Conservation (phyloP, 306 rosid genomes). For the Prunus padus region DNA sequence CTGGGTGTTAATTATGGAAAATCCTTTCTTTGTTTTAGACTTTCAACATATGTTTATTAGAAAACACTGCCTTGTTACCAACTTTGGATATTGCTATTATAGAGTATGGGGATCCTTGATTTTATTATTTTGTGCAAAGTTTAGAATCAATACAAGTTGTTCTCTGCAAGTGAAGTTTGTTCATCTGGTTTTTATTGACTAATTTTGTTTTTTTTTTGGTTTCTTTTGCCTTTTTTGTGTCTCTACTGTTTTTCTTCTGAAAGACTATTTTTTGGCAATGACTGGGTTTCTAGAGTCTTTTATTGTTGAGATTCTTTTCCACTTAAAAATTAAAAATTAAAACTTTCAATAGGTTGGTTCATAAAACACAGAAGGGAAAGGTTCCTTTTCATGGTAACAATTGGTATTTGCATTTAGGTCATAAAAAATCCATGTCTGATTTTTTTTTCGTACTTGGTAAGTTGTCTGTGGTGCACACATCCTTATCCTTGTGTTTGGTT, state of each 20-base stretch:
- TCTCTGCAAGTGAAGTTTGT: background rate
- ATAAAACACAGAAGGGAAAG: constrained; percentile 31
- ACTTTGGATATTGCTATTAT: background rate
- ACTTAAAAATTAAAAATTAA: background rate
- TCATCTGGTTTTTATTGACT: background rate
- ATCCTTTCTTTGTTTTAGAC: background rate
- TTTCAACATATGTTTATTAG: too few relatives aligned
- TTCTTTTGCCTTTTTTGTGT: too few relatives aligned
- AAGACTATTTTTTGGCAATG: constrained; percentile 14
- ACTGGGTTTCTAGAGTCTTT: constrained; percentile 36
- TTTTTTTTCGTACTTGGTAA: constrained; percentile 28
- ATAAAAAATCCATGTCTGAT: constrained; percentile 22
- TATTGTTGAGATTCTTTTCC: constrained; percentile 20
- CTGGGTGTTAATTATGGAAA: background rate
- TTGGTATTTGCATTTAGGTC: constrained; percentile 42
- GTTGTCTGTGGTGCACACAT: constrained; percentile 35
- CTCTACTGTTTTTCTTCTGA: background rate
- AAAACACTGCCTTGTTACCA: background rate
- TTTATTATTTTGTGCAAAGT: constrained; percentile 2
- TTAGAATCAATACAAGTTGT: background rate
- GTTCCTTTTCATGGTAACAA: too few relatives aligned
- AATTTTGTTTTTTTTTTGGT: constrained; percentile 1
- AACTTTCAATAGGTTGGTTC: constrained; percentile 18
- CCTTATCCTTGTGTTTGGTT: constrained; percentile 38
- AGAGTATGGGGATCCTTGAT: background rate